Evolutionary conservation across 257 asterid species (phyloP), one percentile per base, ranked within the genome.

Genomic region (Solanum okadae): DNA sequence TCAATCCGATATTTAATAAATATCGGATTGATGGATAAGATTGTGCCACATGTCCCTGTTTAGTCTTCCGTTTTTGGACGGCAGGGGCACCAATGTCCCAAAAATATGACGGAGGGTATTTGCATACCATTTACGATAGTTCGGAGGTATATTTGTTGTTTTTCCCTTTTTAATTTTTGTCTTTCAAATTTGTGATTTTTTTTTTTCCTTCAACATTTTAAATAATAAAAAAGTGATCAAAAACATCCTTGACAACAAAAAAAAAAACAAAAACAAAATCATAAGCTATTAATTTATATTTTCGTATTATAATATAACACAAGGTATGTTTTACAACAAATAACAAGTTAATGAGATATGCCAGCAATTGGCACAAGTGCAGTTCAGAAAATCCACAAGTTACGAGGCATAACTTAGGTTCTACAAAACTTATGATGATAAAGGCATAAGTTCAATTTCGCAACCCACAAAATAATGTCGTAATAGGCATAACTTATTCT

Each of bases 341-440:
- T 2, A 10, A n/a, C 33, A n/a, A 63, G 31, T 20, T 59, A 20
- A 59, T 59, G 25, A 59, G 25, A 10, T 63, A n/a, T 65, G 18
- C 72, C 33, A 8, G 33, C 4, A 65, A n/a, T 56, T 56, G 65
- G 22, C 61, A 49, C 2, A 23, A n/a, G 72, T n/a, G 33, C 31
- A 63, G 16, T n/a, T 63, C 3, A n/a, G 71, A n/a, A 59, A 59
- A 63, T n/a, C 70, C 70, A 23, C 15, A 63, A 63, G 70, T 63
- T n/a, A 65, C 16, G 0, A n/a, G 16, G 33, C 16, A 65, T 11
- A n/a, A 65, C 31, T 65, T n/a, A 4, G 29, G 0, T n/a, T 5
- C 16, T 65, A 11, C 14, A 8, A n/a, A 61, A 61, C 27, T 61
- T 61, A 61, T 1, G 29, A 8, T 9, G 6, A 61, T 4, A 22